Conservation (phyloP, 2,329 filamentous ascomycete species). For the Zopfia rhizophila region DNA sequence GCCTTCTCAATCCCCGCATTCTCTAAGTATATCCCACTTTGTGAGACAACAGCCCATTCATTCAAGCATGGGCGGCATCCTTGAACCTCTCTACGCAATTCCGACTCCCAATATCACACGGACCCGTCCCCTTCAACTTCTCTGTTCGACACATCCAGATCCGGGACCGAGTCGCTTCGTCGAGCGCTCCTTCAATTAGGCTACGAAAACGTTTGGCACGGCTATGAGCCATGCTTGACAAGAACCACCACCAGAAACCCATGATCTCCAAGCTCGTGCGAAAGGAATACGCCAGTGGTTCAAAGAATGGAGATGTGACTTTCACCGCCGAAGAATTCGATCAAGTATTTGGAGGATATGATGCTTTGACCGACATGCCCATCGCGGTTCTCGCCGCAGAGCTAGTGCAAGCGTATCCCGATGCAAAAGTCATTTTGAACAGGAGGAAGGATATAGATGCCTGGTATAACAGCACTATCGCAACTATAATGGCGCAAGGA, state of each 20-base stretch:
- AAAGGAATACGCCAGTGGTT: constrained; percentile 6
- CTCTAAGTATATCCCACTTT: too few relatives aligned
- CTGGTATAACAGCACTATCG: constrained; percentile 57
- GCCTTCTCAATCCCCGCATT: too few relatives aligned
- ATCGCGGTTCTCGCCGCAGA: constrained; percentile 51
- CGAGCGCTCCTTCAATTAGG: constrained; percentile 7
- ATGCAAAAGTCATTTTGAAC: constrained; percentile 77
- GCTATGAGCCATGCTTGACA: constrained; percentile 2
- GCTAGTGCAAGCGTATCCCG: constrained; percentile 75
- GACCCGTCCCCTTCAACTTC: constrained; percentile 9
- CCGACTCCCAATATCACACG: constrained; percentile 1
- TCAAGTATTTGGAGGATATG: neutral
- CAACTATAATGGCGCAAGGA: constrained; percentile 3
- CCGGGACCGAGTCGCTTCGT: constrained; percentile 12
- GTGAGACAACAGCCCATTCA: too few relatives aligned
- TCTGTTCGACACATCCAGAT: constrained; percentile 1
- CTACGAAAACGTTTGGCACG: constrained; percentile 7
- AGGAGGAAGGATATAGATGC: constrained; percentile 70
- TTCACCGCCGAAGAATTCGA: constrained; percentile 7
- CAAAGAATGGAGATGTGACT: constrained; percentile 1
- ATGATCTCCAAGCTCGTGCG: neutral
- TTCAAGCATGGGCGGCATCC: too few relatives aligned
- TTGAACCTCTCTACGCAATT: constrained; percentile 3
- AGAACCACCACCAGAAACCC: constrained; percentile 9
- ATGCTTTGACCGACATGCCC: constrained; percentile 3